Evolutionary conservation across 225 moss, liverwort and hornwort species (phyloP).

Genomic region (Antitrichia curtipendula): DNA sequence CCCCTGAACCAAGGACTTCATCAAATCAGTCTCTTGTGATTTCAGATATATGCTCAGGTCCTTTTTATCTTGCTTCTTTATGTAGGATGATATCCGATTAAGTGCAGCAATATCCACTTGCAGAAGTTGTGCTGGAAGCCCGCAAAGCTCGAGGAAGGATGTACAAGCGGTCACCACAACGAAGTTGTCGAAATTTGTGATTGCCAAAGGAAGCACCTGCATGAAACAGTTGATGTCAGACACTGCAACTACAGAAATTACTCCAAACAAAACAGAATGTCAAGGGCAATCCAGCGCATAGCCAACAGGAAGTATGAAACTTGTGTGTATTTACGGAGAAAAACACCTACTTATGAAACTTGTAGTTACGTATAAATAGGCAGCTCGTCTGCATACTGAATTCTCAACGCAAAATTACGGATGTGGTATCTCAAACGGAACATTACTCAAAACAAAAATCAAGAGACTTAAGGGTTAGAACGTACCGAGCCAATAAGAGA

Average conservation of each 20-base stretch:
- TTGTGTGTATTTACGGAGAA: not conserved
- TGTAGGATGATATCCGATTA: constrained; percentile 55
- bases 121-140: constrained; percentile 65
- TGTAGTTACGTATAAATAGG: not conserved
- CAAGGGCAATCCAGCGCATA: not conserved
- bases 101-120: constrained; percentile 74
- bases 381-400: not conserved
- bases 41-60: constrained; percentile 16
- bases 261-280: not conserved
- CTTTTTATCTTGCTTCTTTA: constrained; percentile 26
- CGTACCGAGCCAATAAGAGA: constrained; percentile 42
- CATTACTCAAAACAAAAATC: not conserved
- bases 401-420: not conserved
- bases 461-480: not conserved
- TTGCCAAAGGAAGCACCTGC: constrained; percentile 61
- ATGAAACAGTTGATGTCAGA: not conserved
- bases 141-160: constrained; percentile 77
- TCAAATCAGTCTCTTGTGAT: constrained; percentile 13
- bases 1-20: constrained; percentile 38
- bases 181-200: constrained; percentile 56
- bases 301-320: not conserved
- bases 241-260: not conserved
- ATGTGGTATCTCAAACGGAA: not conserved
- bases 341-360: not conserved
- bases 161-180: constrained; percentile 74